Conservation (phyloP, 805 yeast genomes). For the Candida maris region DNA sequence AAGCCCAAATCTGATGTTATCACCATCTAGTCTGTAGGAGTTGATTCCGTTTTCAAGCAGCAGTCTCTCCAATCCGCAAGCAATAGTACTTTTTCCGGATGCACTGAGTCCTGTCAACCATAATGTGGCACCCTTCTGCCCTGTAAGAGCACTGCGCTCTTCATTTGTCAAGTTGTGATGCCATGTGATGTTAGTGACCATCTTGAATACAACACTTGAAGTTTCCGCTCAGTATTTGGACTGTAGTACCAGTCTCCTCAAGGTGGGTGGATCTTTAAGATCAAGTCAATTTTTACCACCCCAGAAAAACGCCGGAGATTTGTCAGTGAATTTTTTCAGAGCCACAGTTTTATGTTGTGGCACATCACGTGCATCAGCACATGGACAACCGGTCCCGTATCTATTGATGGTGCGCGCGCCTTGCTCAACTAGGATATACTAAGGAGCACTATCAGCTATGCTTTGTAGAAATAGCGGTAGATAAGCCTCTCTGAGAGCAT, state of each 20-base stretch:
- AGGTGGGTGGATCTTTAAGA: too few relatives aligned
- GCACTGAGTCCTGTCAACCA: constrained; percentile 97
- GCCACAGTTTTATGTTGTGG: too few relatives aligned
- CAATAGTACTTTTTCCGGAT: constrained; percentile 91
- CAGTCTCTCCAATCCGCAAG: constrained; percentile 87
- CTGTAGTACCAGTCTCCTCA: too few relatives aligned
- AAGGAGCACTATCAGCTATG: constrained; percentile 17
- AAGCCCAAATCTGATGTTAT: constrained; percentile 89
- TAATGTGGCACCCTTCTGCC: constrained; percentile 83
- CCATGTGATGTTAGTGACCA: constrained; percentile 98
- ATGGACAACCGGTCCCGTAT: too few relatives aligned
- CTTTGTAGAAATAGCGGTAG: constrained; percentile 13
- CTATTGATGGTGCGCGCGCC: too few relatives aligned
- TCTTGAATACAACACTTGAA: constrained; percentile 28
- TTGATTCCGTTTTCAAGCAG: constrained; percentile 65
- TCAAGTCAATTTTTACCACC: too few relatives aligned
- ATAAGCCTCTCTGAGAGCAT: constrained; percentile 16
- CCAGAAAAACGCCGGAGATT: too few relatives aligned
- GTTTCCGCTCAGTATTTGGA: too few relatives aligned
- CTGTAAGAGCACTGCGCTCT: constrained; percentile 68
- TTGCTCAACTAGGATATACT: too few relatives aligned
- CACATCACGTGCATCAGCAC: too few relatives aligned
- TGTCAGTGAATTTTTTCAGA: too few relatives aligned
- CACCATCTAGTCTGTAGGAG: constrained; percentile 91
- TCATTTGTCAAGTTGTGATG: constrained; percentile 82